Evolutionary conservation across 805 yeast species (phyloP).

Genomic region (Helenozyma baotianmanensis): DNA sequence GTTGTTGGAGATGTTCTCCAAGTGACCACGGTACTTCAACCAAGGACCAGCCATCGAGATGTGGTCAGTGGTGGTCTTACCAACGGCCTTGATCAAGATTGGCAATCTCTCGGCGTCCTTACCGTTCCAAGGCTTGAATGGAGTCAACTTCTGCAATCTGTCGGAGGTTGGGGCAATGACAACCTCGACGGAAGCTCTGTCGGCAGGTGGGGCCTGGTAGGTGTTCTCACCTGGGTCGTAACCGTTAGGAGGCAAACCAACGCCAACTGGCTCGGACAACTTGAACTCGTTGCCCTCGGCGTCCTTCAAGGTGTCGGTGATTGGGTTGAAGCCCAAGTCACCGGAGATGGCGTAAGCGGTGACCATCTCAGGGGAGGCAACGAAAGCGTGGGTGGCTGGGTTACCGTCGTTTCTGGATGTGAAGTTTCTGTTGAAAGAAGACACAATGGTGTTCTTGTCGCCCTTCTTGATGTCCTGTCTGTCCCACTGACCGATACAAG

Average conservation of each 20-base stretch:
- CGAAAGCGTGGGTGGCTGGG: slow-evolving; percentile 95
- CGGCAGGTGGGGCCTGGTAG: slow-evolving; percentile 94
- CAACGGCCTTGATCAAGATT: slow-evolving; percentile 91
- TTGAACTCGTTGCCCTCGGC: slow-evolving; percentile 87
- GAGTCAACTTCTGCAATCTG: slow-evolving; percentile 91
- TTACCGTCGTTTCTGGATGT: slow-evolving; percentile 97
- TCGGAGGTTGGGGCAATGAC: slow-evolving; percentile 84
- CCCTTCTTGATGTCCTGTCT: slow-evolving; percentile 89
- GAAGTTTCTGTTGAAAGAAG: slow-evolving; percentile 97
- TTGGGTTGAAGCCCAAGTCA: slow-evolving; percentile 93
- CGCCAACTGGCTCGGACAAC: slow-evolving; percentile 84
- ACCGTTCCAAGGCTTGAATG: slow-evolving; percentile 96
- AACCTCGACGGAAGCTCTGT: slow-evolving; percentile 71
- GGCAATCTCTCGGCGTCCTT: slow-evolving; percentile 87
- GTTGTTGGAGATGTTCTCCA: slow-evolving; percentile 97
- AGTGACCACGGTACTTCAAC: slow-evolving; percentile 99
- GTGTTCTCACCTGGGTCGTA: slow-evolving; percentile 93
- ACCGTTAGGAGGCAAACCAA: slow-evolving; percentile 84
- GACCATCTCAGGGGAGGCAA: slow-evolving; percentile 94
- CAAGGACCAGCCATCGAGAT: slow-evolving; percentile 99
- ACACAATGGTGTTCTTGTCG: slow-evolving; percentile 93
- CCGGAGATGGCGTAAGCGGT: slow-evolving; percentile 96
- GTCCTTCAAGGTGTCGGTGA: slow-evolving; percentile 84
- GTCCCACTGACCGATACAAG: slow-evolving; percentile 99
- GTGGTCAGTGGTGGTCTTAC: slow-evolving; percentile 99